Evolutionary conservation across 2,329 filamentous ascomycete genomes (phyloP), one percentile per base, ranked within the genome.

Genomic region (Aspergillus felis): DNA sequence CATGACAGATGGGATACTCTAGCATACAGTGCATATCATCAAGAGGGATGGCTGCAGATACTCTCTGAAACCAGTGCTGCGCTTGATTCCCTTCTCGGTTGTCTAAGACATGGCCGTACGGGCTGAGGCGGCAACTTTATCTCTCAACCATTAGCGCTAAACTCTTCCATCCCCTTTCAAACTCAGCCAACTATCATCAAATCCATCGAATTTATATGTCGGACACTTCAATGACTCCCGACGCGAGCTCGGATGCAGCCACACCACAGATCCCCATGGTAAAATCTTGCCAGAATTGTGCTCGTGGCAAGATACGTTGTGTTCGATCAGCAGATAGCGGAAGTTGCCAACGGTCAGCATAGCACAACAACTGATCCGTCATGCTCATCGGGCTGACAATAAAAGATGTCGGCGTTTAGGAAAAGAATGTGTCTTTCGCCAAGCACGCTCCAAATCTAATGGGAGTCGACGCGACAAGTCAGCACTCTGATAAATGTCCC

Each of bases 401-500:
- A 3, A 47, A 48, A 75, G 74, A 57, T 76, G 74, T 49, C 62
- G 63, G 29, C 71, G 75, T 20, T 61, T 76, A 27, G 65, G 68
- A 22, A 74, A 74, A 55, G 64, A 71, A 50, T 76, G 74, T 55
- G 58, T 70, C 2, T 74, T 71, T 53, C 70, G 74, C 6, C 68
- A 72, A 46, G 68, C 71, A 7, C 65, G 68, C 42, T 68, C 72
- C 53, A 69, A 72, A 28, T 71, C 65, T 38, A 52, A 75, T 57
- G 73, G 70, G 27, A 71, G 68, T 29, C 64, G 71, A 38, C 75
- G 73, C 54, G 74, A 75, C 57, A 66, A 68, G 68, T 71, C 58
- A 53, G 60, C 12, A 38, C 32, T 7, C 14, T 53, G 9, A n/a
- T 14, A n/a, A 44, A 25, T 41, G 6, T 47, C 14, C 14, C 4